Evolutionary conservation across 2,329 filamentous ascomycete genomes (phyloP).

Genomic region (Orbilia ellipsospora): DNA sequence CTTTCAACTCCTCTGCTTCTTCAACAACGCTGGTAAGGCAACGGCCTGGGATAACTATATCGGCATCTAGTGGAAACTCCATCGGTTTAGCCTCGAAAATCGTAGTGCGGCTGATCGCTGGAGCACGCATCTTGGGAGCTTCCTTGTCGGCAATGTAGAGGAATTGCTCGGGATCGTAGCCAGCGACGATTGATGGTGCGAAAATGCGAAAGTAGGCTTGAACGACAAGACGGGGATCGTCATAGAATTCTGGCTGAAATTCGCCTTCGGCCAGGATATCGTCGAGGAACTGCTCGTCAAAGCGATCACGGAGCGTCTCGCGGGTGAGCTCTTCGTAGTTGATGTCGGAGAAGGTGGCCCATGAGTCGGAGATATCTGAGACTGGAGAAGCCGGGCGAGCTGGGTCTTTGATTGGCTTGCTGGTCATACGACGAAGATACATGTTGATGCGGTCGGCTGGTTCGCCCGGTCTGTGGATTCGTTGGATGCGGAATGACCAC

Average conservation of each 20-base stretch:
- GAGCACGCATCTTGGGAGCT: conserved; percentile 34
- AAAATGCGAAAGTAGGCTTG: conserved; percentile 43
- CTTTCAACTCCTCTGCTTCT: conserved; percentile 43
- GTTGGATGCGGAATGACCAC: conserved; percentile 50
- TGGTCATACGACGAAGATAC: conserved; percentile 18
- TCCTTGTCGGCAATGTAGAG: conserved; percentile 31
- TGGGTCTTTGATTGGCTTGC: not conserved
- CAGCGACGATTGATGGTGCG: conserved; percentile 29
- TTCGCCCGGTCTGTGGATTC: conserved; percentile 16
- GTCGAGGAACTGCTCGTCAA: conserved; percentile 14
- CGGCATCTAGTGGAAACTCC: conserved; percentile 27
- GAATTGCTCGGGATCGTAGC: conserved; percentile 50
- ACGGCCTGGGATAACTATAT: conserved; percentile 30
- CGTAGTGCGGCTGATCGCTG: conserved; percentile 30
- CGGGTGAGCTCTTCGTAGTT: conserved; percentile 45
- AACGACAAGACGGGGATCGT: conserved; percentile 25
- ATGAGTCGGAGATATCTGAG: not conserved
- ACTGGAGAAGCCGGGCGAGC: not conserved
- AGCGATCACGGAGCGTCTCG: conserved; percentile 18
- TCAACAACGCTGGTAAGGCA: conserved; percentile 32
- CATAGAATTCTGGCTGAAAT: conserved; percentile 36
- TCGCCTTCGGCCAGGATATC: conserved; percentile 22
- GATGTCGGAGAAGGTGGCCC: conserved; percentile 27
- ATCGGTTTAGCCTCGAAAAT: conserved; percentile 36
- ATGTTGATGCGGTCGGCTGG: conserved; percentile 12